These are phyloP conservation scores for Colletotrichum kahawae DNA, from an alignment of 2,329 filamentous ascomycete genomes.

Conservation along the genomic window DNA sequence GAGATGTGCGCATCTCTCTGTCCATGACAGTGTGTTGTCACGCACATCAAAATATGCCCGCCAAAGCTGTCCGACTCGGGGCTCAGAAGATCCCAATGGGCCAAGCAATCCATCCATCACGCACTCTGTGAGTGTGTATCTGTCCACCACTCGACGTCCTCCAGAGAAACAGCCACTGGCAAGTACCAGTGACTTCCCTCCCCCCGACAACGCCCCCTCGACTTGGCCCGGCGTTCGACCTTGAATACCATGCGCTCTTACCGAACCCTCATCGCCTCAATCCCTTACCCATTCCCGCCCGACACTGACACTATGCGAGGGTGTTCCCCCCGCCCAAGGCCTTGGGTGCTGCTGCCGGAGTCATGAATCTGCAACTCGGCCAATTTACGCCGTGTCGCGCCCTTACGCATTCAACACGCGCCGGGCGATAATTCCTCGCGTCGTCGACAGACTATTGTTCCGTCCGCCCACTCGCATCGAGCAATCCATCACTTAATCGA, in stretches of 20 bases:
- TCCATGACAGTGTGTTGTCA: background rate
- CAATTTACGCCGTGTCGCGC: slow-evolving; percentile 17
- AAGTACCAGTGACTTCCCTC: slow-evolving; percentile 6
- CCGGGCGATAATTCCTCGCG: background rate
- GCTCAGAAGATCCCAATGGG: background rate
- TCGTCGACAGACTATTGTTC: background rate
- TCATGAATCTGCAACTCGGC: slow-evolving; percentile 9
- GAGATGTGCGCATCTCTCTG: background rate
- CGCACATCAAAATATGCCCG: background rate
- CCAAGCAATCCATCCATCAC: background rate
- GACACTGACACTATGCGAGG: background rate
- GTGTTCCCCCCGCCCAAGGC: background rate
- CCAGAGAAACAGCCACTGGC: background rate
- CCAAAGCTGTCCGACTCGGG: background rate
- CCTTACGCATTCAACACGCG: background rate
- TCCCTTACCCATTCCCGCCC: background rate
- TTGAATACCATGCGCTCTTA: slow-evolving; percentile 11
- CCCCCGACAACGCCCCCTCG: background rate
- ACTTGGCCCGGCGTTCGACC: background rate
- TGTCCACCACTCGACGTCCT: background rate
- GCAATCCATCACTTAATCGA: background rate
- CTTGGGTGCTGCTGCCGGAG: background rate
- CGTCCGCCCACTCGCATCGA: background rate
- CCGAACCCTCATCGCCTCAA: background rate
- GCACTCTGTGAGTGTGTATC: background rate